Evolutionary conservation across 139 green algal genomes (phyloP).

Genomic region (Nannochloris sp.): DNA sequence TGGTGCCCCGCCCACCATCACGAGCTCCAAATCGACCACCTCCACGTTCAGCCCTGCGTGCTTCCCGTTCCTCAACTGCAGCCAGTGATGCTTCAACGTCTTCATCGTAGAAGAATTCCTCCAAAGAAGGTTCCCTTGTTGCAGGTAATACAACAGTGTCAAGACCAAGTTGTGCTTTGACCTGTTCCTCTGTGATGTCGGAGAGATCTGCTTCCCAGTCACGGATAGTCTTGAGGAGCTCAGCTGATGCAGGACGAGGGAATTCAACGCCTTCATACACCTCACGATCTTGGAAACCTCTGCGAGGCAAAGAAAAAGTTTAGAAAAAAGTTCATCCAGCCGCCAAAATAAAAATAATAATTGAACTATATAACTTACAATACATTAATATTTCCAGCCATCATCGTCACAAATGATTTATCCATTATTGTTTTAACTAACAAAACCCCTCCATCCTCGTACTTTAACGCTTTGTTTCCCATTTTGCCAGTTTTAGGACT

Average conservation of each 20-base stretch:
- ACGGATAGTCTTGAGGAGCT: background rate
- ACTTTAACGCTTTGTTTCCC: constrained; percentile 10
- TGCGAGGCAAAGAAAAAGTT: background rate
- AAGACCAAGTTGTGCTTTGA: background rate
- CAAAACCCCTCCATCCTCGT: constrained; percentile 6
- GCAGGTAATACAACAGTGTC: background rate
- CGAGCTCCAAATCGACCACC: background rate
- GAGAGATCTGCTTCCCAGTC: background rate
- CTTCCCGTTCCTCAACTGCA: background rate
- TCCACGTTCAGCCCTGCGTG: background rate
- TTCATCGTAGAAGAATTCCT: background rate
- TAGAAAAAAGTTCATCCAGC: background rate
- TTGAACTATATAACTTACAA: background rate
- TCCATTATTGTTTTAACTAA: constrained; percentile 2
- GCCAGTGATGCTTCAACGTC: background rate
- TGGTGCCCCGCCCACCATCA: no score
- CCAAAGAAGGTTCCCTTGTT: background rate
- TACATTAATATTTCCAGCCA: constrained; percentile 5
- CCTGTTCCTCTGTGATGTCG: background rate
- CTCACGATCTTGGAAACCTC: constrained; percentile 1
- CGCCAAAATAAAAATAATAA: background rate
- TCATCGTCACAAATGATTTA: background rate
- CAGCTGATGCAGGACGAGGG: background rate
- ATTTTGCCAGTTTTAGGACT: constrained; percentile 7
- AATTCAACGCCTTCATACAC: background rate